Evolutionary conservation across 2,329 filamentous ascomycete genomes (phyloP).

Genomic region (Pestalotiopsis sp.): DNA sequence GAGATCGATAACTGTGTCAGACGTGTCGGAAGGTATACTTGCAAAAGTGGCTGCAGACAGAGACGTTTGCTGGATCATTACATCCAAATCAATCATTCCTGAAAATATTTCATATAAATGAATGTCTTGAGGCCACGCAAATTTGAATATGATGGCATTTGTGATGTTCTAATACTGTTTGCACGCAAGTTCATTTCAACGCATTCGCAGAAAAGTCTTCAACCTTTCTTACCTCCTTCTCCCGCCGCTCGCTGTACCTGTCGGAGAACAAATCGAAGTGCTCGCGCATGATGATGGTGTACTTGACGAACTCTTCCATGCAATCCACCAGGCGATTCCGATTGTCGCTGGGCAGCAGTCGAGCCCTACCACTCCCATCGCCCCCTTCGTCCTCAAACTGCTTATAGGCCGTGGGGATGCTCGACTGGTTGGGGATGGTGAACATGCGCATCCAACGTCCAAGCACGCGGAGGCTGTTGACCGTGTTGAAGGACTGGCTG

Average conservation of each 20-base stretch:
- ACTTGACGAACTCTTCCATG: constrained; percentile 74
- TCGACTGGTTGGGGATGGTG: constrained; percentile 67
- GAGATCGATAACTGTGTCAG: too few species aligned
- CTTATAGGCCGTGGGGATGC: constrained; percentile 65
- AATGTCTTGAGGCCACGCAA: too few species aligned
- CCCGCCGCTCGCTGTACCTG: constrained; percentile 61
- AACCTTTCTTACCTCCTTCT: neutral
- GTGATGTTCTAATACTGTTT: too few species aligned
- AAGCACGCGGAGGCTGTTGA: constrained; percentile 66
- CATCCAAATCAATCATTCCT: too few species aligned
- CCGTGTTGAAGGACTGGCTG: constrained; percentile 69
- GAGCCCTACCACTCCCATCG: constrained; percentile 15
- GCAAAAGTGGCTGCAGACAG: too few species aligned
- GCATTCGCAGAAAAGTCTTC: neutral
- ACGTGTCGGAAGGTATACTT: too few species aligned
- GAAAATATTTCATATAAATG: too few species aligned
- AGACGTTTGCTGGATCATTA: too few species aligned
- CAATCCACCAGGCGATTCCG: constrained; percentile 65
- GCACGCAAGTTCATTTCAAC: neutral
- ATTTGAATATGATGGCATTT: too few species aligned
- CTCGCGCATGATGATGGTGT: constrained; percentile 65
- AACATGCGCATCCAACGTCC: constrained; percentile 75
- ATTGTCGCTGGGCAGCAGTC: constrained; percentile 59
- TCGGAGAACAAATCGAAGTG: constrained; percentile 65
- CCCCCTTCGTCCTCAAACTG: constrained; percentile 61